Evolutionary conservation across 805 yeast species (phyloP).

Genomic region (Metschnikowia baotianmanensis): DNA sequence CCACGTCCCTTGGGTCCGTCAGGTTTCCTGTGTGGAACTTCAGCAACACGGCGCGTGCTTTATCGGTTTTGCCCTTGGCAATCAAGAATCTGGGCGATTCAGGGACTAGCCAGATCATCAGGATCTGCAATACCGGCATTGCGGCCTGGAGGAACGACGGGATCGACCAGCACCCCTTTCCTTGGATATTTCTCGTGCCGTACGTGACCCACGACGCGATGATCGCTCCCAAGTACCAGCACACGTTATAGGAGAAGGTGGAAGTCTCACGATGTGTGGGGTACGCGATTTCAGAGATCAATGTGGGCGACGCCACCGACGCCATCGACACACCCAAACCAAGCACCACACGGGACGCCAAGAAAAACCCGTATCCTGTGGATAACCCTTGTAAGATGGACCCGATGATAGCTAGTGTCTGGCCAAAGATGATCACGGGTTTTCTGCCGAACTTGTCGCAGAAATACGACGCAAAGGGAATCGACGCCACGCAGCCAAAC

Average conservation of each 20-base stretch:
- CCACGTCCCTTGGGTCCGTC: constrained; percentile 21
- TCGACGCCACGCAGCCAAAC: constrained; percentile 40
- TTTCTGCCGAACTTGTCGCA: constrained; percentile 45
- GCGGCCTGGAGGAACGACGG: constrained; percentile 52
- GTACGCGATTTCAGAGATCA: constrained; percentile 49
- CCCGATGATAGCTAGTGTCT: constrained; percentile 28
- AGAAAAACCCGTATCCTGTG: constrained; percentile 34
- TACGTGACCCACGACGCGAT: constrained; percentile 51
- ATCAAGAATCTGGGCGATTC: constrained; percentile 49
- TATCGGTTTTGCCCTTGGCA: constrained; percentile 38
- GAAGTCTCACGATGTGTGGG: constrained; percentile 37
- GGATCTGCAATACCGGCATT: constrained; percentile 43
- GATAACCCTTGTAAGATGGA: constrained; percentile 38
- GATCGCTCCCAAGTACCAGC: constrained; percentile 55
- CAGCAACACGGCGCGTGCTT: constrained; percentile 42
- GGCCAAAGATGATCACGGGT: constrained; percentile 28
- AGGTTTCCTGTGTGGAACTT: constrained; percentile 42
- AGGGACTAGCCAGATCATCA: constrained; percentile 32
- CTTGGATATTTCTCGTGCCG: constrained; percentile 35
- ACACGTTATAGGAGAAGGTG: constrained; percentile 45
- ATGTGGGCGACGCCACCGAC: constrained; percentile 45
- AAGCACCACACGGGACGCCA: constrained; percentile 46
- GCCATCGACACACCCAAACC: constrained; percentile 48
- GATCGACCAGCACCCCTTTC: constrained; percentile 47
- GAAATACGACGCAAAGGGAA: constrained; percentile 16